Evolutionary conservation across 2,329 filamentous ascomycete genomes (phyloP).

Genomic region (Fusarium zealandicum): DNA sequence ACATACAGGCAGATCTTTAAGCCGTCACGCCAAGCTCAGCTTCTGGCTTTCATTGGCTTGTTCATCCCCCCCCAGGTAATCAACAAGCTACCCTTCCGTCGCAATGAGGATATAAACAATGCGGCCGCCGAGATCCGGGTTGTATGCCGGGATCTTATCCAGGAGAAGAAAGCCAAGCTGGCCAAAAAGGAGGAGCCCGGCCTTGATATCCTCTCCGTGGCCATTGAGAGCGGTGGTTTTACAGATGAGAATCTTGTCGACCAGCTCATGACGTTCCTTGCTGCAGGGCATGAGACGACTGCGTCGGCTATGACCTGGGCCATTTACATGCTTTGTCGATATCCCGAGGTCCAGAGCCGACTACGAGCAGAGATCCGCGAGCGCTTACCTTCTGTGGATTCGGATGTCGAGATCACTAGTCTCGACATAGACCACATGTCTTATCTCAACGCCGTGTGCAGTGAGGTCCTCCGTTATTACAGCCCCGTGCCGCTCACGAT

Average conservation of each 20-base stretch:
- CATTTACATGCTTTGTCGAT: constrained; percentile 70
- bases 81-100: constrained; percentile 69
- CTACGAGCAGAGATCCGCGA: constrained; percentile 73
- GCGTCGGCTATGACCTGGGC: constrained; percentile 79
- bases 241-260: constrained; percentile 81
- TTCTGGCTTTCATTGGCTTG: constrained; percentile 65
- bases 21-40: constrained; percentile 58
- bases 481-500: constrained; percentile 75
- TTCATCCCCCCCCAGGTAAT: constrained; percentile 71
- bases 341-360: constrained; percentile 69
- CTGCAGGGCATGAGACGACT: constrained; percentile 83
- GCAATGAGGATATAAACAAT: constrained; percentile 69
- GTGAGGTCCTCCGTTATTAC: constrained; percentile 77
- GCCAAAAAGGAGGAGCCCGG: constrained; percentile 58
- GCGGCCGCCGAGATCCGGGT: constrained; percentile 67
- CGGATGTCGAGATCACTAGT: constrained; percentile 47
- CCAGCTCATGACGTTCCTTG: constrained; percentile 90
- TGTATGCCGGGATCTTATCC: constrained; percentile 73
- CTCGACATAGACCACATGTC: constrained; percentile 73
- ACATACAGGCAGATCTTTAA: constrained; percentile 65
- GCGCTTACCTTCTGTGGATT: constrained; percentile 60
- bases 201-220: constrained; percentile 81
- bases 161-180: constrained; percentile 68
- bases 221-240: constrained; percentile 78
- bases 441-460: constrained; percentile 81